Conservation (phyloP, 192 early-diverging fungal species). For the Funneliformis geosporum region DNA sequence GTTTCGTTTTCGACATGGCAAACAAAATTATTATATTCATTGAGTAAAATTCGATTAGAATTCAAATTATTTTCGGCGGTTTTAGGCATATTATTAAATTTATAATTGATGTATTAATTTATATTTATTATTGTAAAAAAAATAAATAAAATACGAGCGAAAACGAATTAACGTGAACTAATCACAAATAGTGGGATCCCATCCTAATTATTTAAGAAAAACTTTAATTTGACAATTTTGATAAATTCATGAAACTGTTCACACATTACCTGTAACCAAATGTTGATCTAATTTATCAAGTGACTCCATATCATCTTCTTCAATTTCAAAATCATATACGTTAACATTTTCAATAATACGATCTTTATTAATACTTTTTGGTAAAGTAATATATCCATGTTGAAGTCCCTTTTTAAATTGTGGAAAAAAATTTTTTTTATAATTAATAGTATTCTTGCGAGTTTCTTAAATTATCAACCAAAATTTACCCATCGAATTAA, state of each 20-base stretch:
- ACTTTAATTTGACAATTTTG: background rate
- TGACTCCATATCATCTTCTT: slow-evolving; percentile 55
- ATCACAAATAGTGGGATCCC: slow-evolving; percentile 39
- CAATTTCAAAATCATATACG: slow-evolving; percentile 58
- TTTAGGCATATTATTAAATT: too few species aligned
- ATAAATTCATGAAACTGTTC: background rate
- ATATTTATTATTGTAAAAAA: too few species aligned
- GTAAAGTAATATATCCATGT: slow-evolving; percentile 55
- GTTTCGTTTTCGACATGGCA: too few species aligned
- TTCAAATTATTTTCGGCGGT: too few species aligned
- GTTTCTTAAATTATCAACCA: background rate
- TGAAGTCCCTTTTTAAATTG: slow-evolving; percentile 44
- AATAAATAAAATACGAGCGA: too few species aligned
- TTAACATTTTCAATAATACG: slow-evolving; percentile 61
- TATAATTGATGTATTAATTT: too few species aligned
- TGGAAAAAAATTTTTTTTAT: background rate
- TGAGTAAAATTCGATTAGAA: too few species aligned
- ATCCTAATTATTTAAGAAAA: slow-evolving; percentile 28
- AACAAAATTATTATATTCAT: too few species aligned
- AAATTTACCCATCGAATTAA: slow-evolving; percentile 54
- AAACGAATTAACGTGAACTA: too few species aligned
- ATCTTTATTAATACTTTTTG: slow-evolving; percentile 54
- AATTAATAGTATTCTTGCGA: background rate
- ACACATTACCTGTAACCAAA: slow-evolving; percentile 44
- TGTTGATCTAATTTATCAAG: slow-evolving; percentile 57